Evolutionary conservation across 345 rosid genomes (phyloP), one percentile per base, ranked within the genome.

Genomic region (Bretschneidera sinensis): DNA sequence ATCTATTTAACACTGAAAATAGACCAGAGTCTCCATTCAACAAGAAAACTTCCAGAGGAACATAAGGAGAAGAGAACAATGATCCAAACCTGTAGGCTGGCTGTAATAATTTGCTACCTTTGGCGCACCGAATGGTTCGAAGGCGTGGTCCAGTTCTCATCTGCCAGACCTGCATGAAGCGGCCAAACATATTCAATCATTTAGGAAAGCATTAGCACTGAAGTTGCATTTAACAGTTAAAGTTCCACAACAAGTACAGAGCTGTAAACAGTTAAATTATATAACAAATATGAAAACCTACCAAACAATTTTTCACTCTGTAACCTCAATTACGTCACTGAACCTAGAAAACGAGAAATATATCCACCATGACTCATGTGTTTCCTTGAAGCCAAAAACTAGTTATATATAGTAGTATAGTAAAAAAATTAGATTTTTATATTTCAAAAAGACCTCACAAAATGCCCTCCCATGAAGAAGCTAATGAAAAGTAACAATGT

Each of bases 141-240:
- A 90, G 80, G 15, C 99, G 91, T 0, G 90, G 86, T 20, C 99
- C 99, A 0, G 96, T 90, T 70, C 99, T 94, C 97, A 94, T 94
- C 72, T 94, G 86, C 99, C 99, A 94, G n/a, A 94, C 91, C 99
- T 94, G 86, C 60, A 66, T 25, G 16, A 56, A 58, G 49, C 21
- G 39, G 55, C 43, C 43, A 1, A 45, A 22, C n/a, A 48, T 16
- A 48, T 43, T 48, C 35, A 64, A 15, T 28, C 33, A 33, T 23
- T 61, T 28, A 28, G 33, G 8, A 28, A 28, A 28, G 33, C 33
- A 28, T 28, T 39, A 19, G 13, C 21, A 39, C 23, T 22, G 55
- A 22, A 62, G 53, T 18, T 19, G 24, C 22, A n/a, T 24, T 10
- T 9, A 21, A 43, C 21, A 8, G 33, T 2, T 28, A 28, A 28